phyloP scores from a whole-genome alignment of 345 rosid genomes.

The Euphorbia lathyris region DNA sequence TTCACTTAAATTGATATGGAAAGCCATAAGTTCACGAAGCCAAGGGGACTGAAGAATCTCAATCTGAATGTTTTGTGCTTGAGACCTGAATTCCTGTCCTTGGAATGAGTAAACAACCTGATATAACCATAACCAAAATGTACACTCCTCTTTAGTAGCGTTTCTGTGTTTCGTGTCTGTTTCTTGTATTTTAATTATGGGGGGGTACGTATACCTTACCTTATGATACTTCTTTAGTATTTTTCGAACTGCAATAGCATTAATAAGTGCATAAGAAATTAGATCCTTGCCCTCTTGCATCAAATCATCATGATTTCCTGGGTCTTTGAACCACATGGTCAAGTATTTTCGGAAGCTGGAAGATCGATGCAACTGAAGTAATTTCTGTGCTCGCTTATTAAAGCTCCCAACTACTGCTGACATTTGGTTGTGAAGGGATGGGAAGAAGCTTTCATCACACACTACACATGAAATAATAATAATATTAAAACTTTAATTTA shows the following conservation, averaged over 20 bases:
- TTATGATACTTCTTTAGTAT: conserved; percentile 95
- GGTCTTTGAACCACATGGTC: conserved; percentile 68
- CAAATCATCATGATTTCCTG: conserved; percentile 48
- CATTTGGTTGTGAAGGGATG: conserved; percentile 79
- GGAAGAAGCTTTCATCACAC: conserved; percentile 92
- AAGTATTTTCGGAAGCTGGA: conserved; percentile 68
- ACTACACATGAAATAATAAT: too few species aligned
- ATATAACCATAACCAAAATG: conserved; percentile 12
- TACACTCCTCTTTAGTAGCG: too few species aligned
- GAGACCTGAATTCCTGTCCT: conserved; percentile 90
- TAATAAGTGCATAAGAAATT: conserved; percentile 79
- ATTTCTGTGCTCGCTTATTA: conserved; percentile 69
- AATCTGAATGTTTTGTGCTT: conserved; percentile 72
- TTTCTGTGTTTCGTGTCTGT: too few species aligned
- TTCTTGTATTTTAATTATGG: too few species aligned
- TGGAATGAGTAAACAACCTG: conserved; percentile 86
- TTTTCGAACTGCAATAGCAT: conserved; percentile 78
- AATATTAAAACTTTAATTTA: too few species aligned
- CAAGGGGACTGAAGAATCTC: conserved; percentile 96
- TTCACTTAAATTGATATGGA: conserved; percentile 77
- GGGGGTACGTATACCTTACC: too few species aligned
- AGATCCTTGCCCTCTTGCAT: conserved; percentile 81
- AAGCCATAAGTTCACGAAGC: conserved; percentile 91
- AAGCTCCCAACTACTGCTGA: conserved; percentile 78
- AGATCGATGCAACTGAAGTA: conserved; percentile 83